Evolutionary conservation across 2,329 filamentous ascomycete species (phyloP).

Genomic region (Pseudogymnoascus sp.): DNA sequence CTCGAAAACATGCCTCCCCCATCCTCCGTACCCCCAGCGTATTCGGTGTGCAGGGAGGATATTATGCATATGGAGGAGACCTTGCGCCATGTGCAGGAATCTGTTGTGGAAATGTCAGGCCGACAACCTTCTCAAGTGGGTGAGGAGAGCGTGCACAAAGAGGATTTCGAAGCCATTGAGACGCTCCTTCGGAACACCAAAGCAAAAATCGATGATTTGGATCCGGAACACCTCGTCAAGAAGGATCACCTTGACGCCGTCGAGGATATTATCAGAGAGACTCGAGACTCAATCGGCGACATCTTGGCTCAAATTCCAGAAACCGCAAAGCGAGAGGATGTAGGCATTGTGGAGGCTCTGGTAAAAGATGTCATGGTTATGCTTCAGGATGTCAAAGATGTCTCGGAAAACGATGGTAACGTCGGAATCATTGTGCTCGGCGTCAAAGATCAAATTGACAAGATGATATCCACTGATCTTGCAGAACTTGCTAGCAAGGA

Average conservation of each 20-base stretch:
- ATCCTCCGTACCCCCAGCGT: conserved; percentile 33
- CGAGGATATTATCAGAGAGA: conserved; percentile 59
- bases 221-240: conserved; percentile 62
- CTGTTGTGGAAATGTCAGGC: conserved; percentile 45
- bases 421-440: conserved; percentile 78
- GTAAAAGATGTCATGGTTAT: conserved; percentile 68
- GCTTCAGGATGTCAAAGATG: conserved; percentile 65
- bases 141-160: conserved; percentile 57
- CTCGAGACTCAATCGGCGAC: conserved; percentile 63
- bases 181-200: conserved; percentile 87
- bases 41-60: conserved; percentile 45
- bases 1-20: conserved; percentile 53
- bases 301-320: conserved; percentile 62
- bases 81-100: conserved; percentile 48
- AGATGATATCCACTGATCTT: conserved; percentile 63
- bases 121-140: conserved; percentile 27
- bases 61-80: conserved; percentile 48
- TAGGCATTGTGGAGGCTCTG: conserved; percentile 68
- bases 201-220: conserved; percentile 75
- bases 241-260: conserved; percentile 54
- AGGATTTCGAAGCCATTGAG: conserved; percentile 86
- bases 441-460: conserved; percentile 70
- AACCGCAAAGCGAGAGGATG: conserved; percentile 69
- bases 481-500: conserved; percentile 68
- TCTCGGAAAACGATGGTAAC: conserved; percentile 76